Percentiles rank a stretch among this genome's conserved stretches.
phyloP scores from a whole-genome alignment of 1,284 basidiomycete species.

The Fomitopsis palustris region DNA sequence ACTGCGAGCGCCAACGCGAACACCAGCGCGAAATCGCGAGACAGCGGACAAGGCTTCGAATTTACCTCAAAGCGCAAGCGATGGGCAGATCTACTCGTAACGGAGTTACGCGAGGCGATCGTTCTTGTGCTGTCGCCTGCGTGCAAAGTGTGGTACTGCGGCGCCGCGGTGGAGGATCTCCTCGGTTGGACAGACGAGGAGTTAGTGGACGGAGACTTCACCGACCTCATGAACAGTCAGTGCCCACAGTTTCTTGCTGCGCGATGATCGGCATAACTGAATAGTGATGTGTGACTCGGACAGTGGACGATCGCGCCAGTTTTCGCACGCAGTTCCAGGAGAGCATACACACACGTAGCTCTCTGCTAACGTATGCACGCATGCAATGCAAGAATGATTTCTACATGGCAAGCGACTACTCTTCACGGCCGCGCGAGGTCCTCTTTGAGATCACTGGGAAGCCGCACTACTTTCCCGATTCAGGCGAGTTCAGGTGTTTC shows the following conservation, averaged over 20 bases:
- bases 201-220: slow-evolving; percentile 62
- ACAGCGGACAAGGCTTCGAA: slow-evolving; percentile 48
- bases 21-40: background rate
- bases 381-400: slow-evolving; percentile 47
- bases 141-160: slow-evolving; percentile 67
- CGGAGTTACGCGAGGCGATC: slow-evolving; percentile 73
- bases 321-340: slow-evolving; percentile 58
- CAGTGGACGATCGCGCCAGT: slow-evolving; percentile 57
- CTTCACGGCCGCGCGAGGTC: slow-evolving; percentile 40
- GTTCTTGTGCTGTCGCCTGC: slow-evolving; percentile 62
- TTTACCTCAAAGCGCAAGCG: slow-evolving; percentile 78
- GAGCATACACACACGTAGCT: slow-evolving; percentile 42
- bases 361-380: slow-evolving; percentile 61
- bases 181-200: slow-evolving; percentile 76
- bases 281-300: background rate
- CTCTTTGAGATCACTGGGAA: slow-evolving; percentile 75
- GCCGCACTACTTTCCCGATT: slow-evolving; percentile 41
- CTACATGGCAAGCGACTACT: slow-evolving; percentile 21
- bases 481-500: slow-evolving; percentile 47
- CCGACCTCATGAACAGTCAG: slow-evolving; percentile 64
- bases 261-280: background rate
- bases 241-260: slow-evolving; percentile 4
- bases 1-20: background rate
- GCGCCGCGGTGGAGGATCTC: slow-evolving; percentile 64
- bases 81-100: slow-evolving; percentile 80